These are phyloP conservation scores for Neophaeococcomyces aloes DNA, from an alignment of 2,329 filamentous ascomycete species.

Conservation along the genomic window DNA sequence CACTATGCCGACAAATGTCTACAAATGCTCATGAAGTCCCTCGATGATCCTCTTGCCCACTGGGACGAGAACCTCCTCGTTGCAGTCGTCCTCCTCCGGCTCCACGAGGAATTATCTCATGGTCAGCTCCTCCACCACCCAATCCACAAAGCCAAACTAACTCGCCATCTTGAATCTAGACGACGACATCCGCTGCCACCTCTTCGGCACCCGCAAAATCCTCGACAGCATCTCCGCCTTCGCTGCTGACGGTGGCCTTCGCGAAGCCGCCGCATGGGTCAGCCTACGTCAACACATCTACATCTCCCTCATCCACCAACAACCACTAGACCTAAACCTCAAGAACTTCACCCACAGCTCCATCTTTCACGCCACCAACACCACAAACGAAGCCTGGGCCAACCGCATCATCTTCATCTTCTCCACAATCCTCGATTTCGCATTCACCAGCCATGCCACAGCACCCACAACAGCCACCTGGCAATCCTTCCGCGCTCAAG, in stretches of 20 bases:
- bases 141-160: background rate
- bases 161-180: constrained; percentile 4
- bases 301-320: constrained; percentile 28
- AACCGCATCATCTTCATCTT: constrained; percentile 32
- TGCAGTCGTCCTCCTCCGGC: constrained; percentile 39
- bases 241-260: constrained; percentile 31
- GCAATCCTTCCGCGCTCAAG: constrained; percentile 11
- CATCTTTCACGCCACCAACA: constrained; percentile 28
- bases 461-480: constrained; percentile 9
- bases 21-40: constrained; percentile 36
- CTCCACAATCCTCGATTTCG: constrained; percentile 27
- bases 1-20: constrained; percentile 38
- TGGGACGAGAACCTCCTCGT: constrained; percentile 40
- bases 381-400: constrained; percentile 28
- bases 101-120: constrained; percentile 36
- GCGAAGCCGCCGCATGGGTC: constrained; percentile 34
- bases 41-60: constrained; percentile 33
- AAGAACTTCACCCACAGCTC: constrained; percentile 31
- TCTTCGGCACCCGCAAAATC: constrained; percentile 30
- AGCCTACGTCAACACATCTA: constrained; percentile 35
- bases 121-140: constrained; percentile 3
- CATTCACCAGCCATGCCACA: constrained; percentile 6
- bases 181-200: constrained; percentile 29
- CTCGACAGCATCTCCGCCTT: constrained; percentile 31
- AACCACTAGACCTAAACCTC: constrained; percentile 30